phyloP scores from a whole-genome alignment of 345 rosid genomes.

The Geranium rotundifolium region DNA sequence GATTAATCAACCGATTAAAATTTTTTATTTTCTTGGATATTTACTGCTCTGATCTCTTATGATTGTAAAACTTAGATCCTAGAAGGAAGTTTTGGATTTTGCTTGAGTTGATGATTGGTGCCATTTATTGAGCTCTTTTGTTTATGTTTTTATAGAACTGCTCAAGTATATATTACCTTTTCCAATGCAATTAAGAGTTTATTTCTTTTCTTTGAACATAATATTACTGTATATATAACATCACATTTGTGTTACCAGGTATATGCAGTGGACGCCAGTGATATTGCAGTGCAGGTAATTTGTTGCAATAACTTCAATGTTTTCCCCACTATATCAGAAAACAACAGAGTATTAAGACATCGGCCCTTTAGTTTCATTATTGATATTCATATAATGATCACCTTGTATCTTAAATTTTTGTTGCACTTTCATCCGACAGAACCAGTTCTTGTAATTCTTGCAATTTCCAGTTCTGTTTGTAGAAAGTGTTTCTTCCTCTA shows the following conservation, averaged over 20 bases:
- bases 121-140: too few species aligned
- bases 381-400: neutral
- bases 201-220: neutral
- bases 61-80: too few species aligned
- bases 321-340: neutral
- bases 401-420: neutral
- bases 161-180: neutral
- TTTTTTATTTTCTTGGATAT: too few species aligned
- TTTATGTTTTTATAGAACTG: neutral
- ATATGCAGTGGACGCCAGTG: conserved; percentile 98
- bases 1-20: too few species aligned
- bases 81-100: too few species aligned
- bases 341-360: neutral
- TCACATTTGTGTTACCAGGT: conserved; percentile 41
- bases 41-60: too few species aligned
- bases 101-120: too few species aligned
- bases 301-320: conserved; percentile 9
- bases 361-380: neutral
- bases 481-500: too few species aligned
- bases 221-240: neutral
- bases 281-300: conserved; percentile 86
- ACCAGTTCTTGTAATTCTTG: neutral
- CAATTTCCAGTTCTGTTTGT: neutral
- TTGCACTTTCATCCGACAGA: neutral
- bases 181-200: neutral